Percentiles rank a stretch among this genome's conserved stretches.
Evolutionary conservation across 2,329 filamentous ascomycete genomes (phyloP).

Genomic region (Aspergillus fumigatiaffinis): DNA sequence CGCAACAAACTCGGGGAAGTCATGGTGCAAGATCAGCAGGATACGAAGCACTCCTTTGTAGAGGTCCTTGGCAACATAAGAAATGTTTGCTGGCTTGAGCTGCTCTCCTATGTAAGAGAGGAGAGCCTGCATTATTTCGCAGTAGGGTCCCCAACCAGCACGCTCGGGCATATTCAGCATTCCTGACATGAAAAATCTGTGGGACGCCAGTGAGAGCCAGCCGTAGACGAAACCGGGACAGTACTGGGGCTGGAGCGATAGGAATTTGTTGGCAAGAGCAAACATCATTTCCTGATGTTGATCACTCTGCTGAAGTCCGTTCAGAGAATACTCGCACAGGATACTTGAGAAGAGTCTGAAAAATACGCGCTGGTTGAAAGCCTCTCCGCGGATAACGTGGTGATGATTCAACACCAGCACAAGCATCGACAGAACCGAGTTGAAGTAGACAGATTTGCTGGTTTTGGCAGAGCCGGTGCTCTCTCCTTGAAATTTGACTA

Average conservation of each 20-base stretch:
- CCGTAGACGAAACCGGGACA: conserved; percentile 80
- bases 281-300: conserved; percentile 67
- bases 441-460: conserved; percentile 67
- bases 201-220: conserved; percentile 79
- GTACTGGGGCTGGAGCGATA: conserved; percentile 69
- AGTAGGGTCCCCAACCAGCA: conserved; percentile 71
- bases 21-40: conserved; percentile 81
- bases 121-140: conserved; percentile 68
- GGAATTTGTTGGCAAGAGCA: conserved; percentile 66
- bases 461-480: conserved; percentile 55
- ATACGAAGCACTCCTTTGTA: conserved; percentile 82
- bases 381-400: conserved; percentile 72
- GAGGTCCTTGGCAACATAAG: conserved; percentile 70
- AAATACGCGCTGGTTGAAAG: conserved; percentile 84
- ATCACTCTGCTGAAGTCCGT: conserved; percentile 56
- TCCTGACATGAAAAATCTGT: conserved; percentile 77
- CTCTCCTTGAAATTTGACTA: conserved; percentile 69
- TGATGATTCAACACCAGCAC: conserved; percentile 82
- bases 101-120: conserved; percentile 73
- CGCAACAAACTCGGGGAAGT: conserved; percentile 88
- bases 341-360: conserved; percentile 84
- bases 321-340: conserved; percentile 66
- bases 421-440: conserved; percentile 72
- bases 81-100: conserved; percentile 68
- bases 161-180: conserved; percentile 66